Conservation (phyloP, 1,284 basidiomycete genomes). For the Peniophora sp. region DNA sequence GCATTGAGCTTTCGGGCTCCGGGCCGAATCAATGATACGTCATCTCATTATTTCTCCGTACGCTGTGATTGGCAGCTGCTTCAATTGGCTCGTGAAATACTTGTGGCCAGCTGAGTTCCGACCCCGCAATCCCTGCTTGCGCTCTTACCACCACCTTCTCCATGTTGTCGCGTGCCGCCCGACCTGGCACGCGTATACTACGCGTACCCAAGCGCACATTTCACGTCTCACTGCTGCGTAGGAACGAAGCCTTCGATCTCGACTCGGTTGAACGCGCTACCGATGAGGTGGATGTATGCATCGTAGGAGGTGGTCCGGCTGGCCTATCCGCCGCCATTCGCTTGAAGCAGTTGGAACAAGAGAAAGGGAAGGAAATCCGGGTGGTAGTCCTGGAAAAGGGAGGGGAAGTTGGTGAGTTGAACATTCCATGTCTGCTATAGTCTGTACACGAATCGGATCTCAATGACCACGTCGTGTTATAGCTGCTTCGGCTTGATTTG, state of each 20-base stretch:
- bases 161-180: slow-evolving; percentile 8
- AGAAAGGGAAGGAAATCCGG: slow-evolving; percentile 74
- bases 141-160: neutral
- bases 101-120: too few species aligned
- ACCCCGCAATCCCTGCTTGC: neutral
- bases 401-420: slow-evolving; percentile 76
- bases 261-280: slow-evolving; percentile 62
- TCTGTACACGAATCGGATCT: neutral
- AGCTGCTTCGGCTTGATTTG: neutral
- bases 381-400: slow-evolving; percentile 97
- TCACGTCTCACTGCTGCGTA: slow-evolving; percentile 22
- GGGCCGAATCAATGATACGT: too few species aligned
- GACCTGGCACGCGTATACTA: slow-evolving; percentile 3
- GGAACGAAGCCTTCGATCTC: slow-evolving; percentile 38
- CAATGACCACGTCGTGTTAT: neutral
- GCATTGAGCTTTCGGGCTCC: too few species aligned
- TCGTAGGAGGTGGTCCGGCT: slow-evolving; percentile 93
- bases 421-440: neutral
- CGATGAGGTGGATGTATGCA: slow-evolving; percentile 93
- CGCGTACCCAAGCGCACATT: slow-evolving; percentile 9
- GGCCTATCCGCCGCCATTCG: slow-evolving; percentile 95
- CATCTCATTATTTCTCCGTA: too few species aligned
- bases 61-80: too few species aligned
- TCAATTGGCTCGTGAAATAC: too few species aligned
- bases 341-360: slow-evolving; percentile 87